Percentiles rank a stretch among this genome's conserved stretches.
Conservation (phyloP, 768 basidiomycete species). For the Pleurotus ostreatus region DNA sequence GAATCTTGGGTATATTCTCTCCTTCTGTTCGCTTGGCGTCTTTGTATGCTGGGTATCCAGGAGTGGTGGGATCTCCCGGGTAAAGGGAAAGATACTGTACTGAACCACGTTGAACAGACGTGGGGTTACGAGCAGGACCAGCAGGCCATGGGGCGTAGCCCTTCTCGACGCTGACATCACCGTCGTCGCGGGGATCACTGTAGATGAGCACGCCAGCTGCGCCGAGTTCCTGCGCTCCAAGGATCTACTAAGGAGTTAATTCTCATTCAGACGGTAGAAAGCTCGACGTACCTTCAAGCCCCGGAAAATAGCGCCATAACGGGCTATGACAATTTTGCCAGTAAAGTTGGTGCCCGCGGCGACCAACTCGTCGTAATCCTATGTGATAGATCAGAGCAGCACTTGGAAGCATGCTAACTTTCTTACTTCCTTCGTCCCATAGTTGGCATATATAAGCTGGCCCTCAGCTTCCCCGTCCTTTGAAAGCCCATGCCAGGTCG, state of each 20-base stretch:
- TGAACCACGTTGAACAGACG: constrained; percentile 81
- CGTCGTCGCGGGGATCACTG: constrained; percentile 84
- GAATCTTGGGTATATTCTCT: constrained; percentile 66
- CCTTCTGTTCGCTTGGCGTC: constrained; percentile 63
- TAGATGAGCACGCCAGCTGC: constrained; percentile 79
- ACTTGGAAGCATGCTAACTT: no score
- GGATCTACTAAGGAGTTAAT: constrained; percentile 41
- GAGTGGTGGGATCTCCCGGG: constrained; percentile 82
- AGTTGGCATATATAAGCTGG: constrained; percentile 72
- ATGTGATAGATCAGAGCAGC: not conserved
- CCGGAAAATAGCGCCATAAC: constrained; percentile 76
- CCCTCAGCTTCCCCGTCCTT: constrained; percentile 72
- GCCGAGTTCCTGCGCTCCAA: constrained; percentile 81
- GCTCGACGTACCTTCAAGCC: constrained; percentile 66
- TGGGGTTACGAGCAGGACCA: constrained; percentile 85
- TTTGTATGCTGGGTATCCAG: constrained; percentile 83
- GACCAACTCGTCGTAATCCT: constrained; percentile 53
- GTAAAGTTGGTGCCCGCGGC: constrained; percentile 65
- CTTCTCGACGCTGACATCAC: constrained; percentile 68
- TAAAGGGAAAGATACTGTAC: constrained; percentile 68
- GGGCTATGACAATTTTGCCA: constrained; percentile 73
- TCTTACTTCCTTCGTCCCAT: constrained; percentile 60
- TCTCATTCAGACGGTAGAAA: constrained; percentile 14
- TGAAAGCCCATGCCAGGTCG: constrained; percentile 86
- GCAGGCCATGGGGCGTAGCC: constrained; percentile 77